Percentiles rank a stretch among this genome's conserved stretches.
Conservation (phyloP, 2,329 filamentous ascomycete genomes). For the Penicillium sclerotiorum region DNA sequence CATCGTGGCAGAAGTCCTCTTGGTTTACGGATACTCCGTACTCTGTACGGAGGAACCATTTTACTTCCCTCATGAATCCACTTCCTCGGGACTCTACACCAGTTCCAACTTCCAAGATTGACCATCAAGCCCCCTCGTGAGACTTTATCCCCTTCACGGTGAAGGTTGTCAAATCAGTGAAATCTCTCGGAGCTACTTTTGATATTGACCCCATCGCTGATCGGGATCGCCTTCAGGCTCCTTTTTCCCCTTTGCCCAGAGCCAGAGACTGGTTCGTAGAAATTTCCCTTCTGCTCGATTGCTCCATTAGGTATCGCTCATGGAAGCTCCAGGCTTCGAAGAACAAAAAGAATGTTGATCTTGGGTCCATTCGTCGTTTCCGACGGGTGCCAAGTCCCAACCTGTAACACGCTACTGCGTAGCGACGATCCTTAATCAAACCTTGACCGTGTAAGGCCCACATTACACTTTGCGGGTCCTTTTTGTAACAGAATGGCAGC, state of each 20-base stretch:
- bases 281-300: slow-evolving; percentile 14
- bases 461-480: slow-evolving; percentile 4
- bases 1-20: too few species aligned
- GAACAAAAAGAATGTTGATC: slow-evolving; percentile 22
- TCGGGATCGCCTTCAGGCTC: not conserved
- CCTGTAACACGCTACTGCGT: slow-evolving; percentile 35
- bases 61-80: too few species aligned
- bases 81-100: too few species aligned
- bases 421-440: slow-evolving; percentile 44
- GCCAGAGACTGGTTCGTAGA: slow-evolving; percentile 21
- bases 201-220: slow-evolving; percentile 13
- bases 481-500: slow-evolving; percentile 20
- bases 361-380: slow-evolving; percentile 21
- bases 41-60: too few species aligned
- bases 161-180: too few species aligned
- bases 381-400: slow-evolving; percentile 30
- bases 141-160: too few species aligned
- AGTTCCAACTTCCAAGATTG: too few species aligned
- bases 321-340: slow-evolving; percentile 24
- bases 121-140: too few species aligned
- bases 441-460: slow-evolving; percentile 29
- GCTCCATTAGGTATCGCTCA: slow-evolving; percentile 8
- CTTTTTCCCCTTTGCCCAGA: too few species aligned
- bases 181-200: not conserved
- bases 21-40: too few species aligned